phyloP scores from a whole-genome alignment of 169 alveolate genomes.

The Babesia microti region DNA sequence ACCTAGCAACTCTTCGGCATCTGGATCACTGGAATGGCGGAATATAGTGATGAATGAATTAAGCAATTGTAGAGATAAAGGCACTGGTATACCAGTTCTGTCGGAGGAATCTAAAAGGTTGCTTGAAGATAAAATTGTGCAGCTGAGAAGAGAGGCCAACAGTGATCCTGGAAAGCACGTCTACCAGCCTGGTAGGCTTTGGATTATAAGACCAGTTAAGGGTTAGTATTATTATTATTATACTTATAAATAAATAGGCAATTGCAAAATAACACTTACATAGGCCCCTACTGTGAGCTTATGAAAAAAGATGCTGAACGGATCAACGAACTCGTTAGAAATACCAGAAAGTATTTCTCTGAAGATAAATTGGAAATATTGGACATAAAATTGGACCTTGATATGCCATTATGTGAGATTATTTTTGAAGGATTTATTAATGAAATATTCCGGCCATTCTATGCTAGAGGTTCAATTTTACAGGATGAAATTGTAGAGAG shows the following conservation, averaged over 20 bases:
- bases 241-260: neutral
- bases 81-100: too few relatives aligned
- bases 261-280: neutral
- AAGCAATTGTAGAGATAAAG: too few relatives aligned
- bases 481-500: constrained; percentile 45
- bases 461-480: constrained; percentile 58
- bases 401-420: constrained; percentile 58
- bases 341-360: constrained; percentile 28
- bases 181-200: constrained; percentile 18
- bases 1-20: too few relatives aligned
- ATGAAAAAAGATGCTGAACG: constrained; percentile 42
- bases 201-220: constrained; percentile 32
- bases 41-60: too few relatives aligned
- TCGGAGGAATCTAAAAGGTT: constrained; percentile 38
- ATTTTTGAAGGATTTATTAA: constrained; percentile 50
- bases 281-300: constrained; percentile 59
- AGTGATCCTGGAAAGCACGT: constrained; percentile 25
- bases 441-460: constrained; percentile 46
- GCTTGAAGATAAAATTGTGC: constrained; percentile 33
- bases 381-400: constrained; percentile 33
- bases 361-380: constrained; percentile 25
- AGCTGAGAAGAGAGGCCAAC: constrained; percentile 22
- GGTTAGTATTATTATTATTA: constrained; percentile 13
- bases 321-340: constrained; percentile 35
- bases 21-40: too few relatives aligned